A percentile compares a stretch with the other conserved stretches of the same genome.
These are phyloP conservation scores for Cochlearia excelsa DNA, from an alignment of 345 rosid species.

Conservation along the genomic window DNA sequence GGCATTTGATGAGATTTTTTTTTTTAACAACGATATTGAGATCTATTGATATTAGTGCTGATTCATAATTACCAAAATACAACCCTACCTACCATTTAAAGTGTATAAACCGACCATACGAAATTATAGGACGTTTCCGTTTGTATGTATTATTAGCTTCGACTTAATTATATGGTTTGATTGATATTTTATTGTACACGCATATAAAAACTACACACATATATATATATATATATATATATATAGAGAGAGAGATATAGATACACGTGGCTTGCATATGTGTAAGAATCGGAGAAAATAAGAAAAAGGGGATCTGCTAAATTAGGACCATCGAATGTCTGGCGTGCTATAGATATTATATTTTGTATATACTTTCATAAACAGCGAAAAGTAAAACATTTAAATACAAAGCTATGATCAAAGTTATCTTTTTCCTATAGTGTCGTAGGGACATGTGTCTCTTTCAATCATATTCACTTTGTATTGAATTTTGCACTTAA, in stretches of 20 bases:
- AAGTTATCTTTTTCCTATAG: slow-evolving; percentile 24
- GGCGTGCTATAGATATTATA: slow-evolving; percentile 36
- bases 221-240: neutral
- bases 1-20: neutral
- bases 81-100: slow-evolving; percentile 15
- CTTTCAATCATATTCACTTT: slow-evolving; percentile 29
- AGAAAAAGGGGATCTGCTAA: slow-evolving; percentile 25
- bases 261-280: slow-evolving; percentile 26
- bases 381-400: slow-evolving; percentile 19
- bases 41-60: slow-evolving; percentile 23
- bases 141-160: slow-evolving; percentile 30
- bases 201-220: too few species aligned
- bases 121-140: slow-evolving; percentile 21
- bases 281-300: slow-evolving; percentile 33
- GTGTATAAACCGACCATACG: slow-evolving; percentile 15
- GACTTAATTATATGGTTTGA: neutral
- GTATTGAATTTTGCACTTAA: slow-evolving; percentile 18
- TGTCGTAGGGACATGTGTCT: slow-evolving; percentile 30
- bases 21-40: too few species aligned
- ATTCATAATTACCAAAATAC: slow-evolving; percentile 17
- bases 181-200: neutral
- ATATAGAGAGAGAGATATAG: neutral
- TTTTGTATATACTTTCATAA: slow-evolving; percentile 6
- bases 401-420: slow-evolving; percentile 21
- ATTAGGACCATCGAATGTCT: slow-evolving; percentile 37